Evolutionary conservation across 106 monocot species (phyloP).

Genomic region (Acanthochlamys bracteata): DNA sequence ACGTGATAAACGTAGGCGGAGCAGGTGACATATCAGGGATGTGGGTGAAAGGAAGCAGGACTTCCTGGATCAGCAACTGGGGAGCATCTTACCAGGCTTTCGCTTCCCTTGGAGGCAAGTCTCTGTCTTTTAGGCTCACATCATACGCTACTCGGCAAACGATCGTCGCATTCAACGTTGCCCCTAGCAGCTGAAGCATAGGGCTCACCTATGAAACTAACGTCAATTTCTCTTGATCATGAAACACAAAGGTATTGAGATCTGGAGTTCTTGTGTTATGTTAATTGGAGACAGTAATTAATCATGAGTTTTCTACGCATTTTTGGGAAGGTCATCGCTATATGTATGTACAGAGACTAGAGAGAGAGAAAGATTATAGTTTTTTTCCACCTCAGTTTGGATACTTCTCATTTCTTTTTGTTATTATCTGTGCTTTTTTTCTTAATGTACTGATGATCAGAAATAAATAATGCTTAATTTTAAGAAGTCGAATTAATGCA

Average conservation of each 20-base stretch:
- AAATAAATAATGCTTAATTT: no score
- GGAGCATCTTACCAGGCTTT: conserved; percentile 70
- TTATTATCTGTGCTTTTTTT: no score
- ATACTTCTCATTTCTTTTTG: no score
- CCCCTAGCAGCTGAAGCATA: conserved; percentile 43
- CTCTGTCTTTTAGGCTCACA: conserved; percentile 56
- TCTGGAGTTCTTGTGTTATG: no score
- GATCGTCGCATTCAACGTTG: conserved; percentile 42
- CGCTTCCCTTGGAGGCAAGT: conserved; percentile 24
- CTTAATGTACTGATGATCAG: no score
- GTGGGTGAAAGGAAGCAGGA: conserved; percentile 46
- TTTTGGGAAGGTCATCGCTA: no score
- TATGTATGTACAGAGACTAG: no score
- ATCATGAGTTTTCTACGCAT: no score
- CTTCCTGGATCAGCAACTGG: conserved; percentile 69
- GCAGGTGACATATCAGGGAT: conserved; percentile 47
- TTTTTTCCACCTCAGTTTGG: no score
- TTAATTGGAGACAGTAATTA: no score
- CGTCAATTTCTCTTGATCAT: conserved; percentile 25
- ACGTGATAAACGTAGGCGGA: conserved; percentile 66
- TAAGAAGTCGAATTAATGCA: no score
- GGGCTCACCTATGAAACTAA: conserved; percentile 52
- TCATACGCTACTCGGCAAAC: conserved; percentile 50
- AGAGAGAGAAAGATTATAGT: no score
- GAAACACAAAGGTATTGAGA: not conserved